phyloP scores from a whole-genome alignment of 2,329 filamentous ascomycete species.

The Verticillium longisporum region DNA sequence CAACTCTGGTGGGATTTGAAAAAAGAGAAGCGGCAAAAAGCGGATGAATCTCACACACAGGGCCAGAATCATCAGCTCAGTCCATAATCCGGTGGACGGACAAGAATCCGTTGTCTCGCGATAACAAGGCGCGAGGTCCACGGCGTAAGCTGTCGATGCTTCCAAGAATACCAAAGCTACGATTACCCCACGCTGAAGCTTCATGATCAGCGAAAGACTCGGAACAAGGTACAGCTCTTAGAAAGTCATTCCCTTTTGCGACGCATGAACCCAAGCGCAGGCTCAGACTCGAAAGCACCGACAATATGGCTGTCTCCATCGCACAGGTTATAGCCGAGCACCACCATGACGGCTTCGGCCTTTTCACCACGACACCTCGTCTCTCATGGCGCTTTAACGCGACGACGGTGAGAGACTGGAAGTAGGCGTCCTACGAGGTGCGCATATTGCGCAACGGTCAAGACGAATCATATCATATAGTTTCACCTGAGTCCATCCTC shows the following conservation, averaged over 20 bases:
- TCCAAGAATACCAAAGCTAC: not conserved
- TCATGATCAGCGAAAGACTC: no score
- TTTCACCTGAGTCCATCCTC: conserved; percentile 3
- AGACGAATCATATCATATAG: not conserved
- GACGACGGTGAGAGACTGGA: conserved; percentile 2
- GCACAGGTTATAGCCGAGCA: not conserved
- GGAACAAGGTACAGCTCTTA: not conserved
- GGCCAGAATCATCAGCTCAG: not conserved
- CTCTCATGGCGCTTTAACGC: conserved; percentile 6
- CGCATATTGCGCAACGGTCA: not conserved
- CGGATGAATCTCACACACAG: not conserved
- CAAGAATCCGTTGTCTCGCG: not conserved
- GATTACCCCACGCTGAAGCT: no score
- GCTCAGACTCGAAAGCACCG: not conserved
- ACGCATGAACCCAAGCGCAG: not conserved
- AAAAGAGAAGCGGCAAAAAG: not conserved
- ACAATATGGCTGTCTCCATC: not conserved
- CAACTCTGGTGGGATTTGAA: no score
- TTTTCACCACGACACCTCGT: conserved; percentile 3
- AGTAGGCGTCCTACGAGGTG: conserved; percentile 4
- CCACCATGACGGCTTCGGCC: conserved; percentile 2
- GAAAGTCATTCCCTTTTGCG: not conserved
- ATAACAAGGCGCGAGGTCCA: not conserved
- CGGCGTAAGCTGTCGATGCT: not conserved
- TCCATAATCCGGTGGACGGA: not conserved